Conservation (phyloP, 371 early-diverging fungal species). For the Apophysomyces variabilis region DNA sequence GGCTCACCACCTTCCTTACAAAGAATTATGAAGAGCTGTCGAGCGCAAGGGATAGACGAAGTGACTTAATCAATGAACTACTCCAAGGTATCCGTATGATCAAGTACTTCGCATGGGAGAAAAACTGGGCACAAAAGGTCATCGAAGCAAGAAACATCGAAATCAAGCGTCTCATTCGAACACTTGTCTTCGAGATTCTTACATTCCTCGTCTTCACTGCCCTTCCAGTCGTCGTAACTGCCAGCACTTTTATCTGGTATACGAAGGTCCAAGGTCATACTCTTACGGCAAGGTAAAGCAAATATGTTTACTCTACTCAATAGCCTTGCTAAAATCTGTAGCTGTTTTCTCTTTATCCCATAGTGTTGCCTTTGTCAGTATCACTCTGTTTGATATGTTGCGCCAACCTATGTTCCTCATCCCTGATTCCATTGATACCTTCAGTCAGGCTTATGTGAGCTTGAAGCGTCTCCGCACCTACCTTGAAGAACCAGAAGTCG, state of each 20-base stretch:
- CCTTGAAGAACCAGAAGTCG: conserved; percentile 56
- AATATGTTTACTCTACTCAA: background rate
- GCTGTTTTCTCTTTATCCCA: background rate
- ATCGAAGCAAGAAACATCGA: conserved; percentile 57
- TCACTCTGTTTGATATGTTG: conserved; percentile 61
- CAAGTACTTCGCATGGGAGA: conserved; percentile 74
- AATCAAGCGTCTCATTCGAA: conserved; percentile 45
- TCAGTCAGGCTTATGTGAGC: conserved; percentile 55
- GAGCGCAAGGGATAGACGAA: conserved; percentile 47
- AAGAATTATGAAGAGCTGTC: conserved; percentile 24
- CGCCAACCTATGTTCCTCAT: conserved; percentile 56
- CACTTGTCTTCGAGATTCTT: conserved; percentile 43
- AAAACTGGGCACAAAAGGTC: conserved; percentile 55
- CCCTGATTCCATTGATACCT: conserved; percentile 41
- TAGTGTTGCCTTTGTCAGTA: conserved; percentile 65
- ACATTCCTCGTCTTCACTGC: conserved; percentile 45
- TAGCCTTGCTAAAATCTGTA: background rate
- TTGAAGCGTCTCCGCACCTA: conserved; percentile 57
- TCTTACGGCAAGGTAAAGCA: conserved; percentile 35
- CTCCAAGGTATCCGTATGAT: conserved; percentile 72
- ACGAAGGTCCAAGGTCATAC: conserved; percentile 58
- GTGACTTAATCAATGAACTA: conserved; percentile 58
- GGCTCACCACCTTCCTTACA: conserved; percentile 40
- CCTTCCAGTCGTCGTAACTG: conserved; percentile 61
- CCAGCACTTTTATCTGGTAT: conserved; percentile 61